Evolutionary conservation across 768 basidiomycete species (phyloP).

Genomic region (Terana coerulea): DNA sequence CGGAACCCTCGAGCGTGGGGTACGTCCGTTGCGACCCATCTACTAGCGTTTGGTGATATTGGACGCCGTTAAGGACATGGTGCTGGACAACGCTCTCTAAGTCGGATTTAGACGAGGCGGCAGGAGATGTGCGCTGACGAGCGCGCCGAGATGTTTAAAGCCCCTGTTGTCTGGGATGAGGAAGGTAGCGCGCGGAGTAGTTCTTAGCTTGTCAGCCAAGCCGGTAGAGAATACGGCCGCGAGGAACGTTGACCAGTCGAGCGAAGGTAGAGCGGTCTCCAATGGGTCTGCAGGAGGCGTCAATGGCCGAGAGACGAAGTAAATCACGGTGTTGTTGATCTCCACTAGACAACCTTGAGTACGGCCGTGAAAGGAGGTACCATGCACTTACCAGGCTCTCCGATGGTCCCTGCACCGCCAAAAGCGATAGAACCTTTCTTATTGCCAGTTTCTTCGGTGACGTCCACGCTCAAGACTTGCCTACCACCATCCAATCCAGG

Average conservation of each 20-base stretch:
- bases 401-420: constrained; percentile 77
- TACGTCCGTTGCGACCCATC: constrained; percentile 71
- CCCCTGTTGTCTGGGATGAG: constrained; percentile 89
- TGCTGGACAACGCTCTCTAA: constrained; percentile 84
- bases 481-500: constrained; percentile 61
- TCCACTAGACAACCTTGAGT: constrained; percentile 45
- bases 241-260: constrained; percentile 89
- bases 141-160: constrained; percentile 77
- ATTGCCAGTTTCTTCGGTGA: constrained; percentile 43
- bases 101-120: constrained; percentile 73
- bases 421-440: constrained; percentile 69
- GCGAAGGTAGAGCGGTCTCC: constrained; percentile 71
- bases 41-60: constrained; percentile 61
- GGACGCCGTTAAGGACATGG: constrained; percentile 72
- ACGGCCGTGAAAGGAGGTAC: constrained; percentile 5
- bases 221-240: constrained; percentile 86
- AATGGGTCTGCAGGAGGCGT: constrained; percentile 79
- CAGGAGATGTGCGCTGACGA: constrained; percentile 86
- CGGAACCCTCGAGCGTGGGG: constrained; percentile 81
- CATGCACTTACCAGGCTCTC: constrained; percentile 60
- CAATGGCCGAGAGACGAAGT: constrained; percentile 83
- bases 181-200: constrained; percentile 67
- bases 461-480: constrained; percentile 69
- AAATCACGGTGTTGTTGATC: constrained; percentile 77
- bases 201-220: constrained; percentile 66